Conservation (phyloP, 2,329 filamentous ascomycete genomes). For the Scedosporium dehoogii region DNA sequence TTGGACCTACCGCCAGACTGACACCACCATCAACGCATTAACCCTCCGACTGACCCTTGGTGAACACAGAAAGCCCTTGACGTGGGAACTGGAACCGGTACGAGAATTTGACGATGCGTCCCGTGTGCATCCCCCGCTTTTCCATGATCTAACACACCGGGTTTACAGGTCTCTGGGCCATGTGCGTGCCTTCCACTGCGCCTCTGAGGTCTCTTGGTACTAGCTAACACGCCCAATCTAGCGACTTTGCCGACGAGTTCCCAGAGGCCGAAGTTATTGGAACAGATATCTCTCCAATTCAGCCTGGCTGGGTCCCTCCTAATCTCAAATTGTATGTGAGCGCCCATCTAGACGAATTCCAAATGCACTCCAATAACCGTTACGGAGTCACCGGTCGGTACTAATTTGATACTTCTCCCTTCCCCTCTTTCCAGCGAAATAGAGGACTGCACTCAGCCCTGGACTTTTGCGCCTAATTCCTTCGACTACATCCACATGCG, state of each 20-base stretch:
- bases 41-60: neutral
- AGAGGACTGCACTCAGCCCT: conserved; percentile 24
- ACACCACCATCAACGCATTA: conserved; percentile 2
- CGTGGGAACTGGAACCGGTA: conserved; percentile 12
- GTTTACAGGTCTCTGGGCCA: conserved; percentile 42
- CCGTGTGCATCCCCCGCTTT: neutral
- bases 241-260: conserved; percentile 36
- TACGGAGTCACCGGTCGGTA: conserved; percentile 3
- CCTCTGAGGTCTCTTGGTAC: neutral
- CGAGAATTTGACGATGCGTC: conserved; percentile 3
- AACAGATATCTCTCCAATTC: conserved; percentile 47
- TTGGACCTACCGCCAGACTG: neutral
- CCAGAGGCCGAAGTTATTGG: conserved; percentile 34
- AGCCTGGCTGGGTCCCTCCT: conserved; percentile 39
- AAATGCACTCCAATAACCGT: conserved; percentile 6
- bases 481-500: conserved; percentile 53
- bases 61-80: conserved; percentile 11
- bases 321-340: conserved; percentile 20
- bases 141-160: neutral
- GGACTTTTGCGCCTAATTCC: conserved; percentile 31
- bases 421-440: conserved; percentile 14
- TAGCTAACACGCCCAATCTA: conserved; percentile 21
- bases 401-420: conserved; percentile 9
- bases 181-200: conserved; percentile 25
- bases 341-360: neutral